phyloP scores from a whole-genome alignment of 441 rosid genomes.

The Geranium incanum region DNA sequence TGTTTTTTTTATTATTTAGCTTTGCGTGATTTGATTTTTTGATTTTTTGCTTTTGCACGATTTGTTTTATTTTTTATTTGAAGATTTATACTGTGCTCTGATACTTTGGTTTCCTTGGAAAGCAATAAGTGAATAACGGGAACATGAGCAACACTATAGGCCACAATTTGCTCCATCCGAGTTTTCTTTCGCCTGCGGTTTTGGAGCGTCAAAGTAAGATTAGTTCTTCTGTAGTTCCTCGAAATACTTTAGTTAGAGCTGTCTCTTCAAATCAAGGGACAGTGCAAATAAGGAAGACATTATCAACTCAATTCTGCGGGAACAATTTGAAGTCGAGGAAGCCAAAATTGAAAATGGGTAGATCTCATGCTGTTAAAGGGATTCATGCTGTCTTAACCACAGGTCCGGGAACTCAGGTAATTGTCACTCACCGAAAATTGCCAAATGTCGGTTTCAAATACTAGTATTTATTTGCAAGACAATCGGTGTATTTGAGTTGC shows the following conservation, averaged over 20 bases:
- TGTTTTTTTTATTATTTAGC: not conserved
- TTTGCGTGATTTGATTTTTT: not conserved
- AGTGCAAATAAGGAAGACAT: conserved; percentile 28
- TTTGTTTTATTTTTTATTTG: conserved; percentile 1
- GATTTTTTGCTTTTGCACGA: not conserved
- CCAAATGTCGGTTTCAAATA: conserved; percentile 10
- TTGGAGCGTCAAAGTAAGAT: conserved; percentile 54
- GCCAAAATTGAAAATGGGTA: conserved; percentile 28
- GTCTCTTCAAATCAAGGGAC: conserved; percentile 32
- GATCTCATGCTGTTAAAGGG: conserved; percentile 27
- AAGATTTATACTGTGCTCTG: conserved; percentile 17
- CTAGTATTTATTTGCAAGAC: not conserved
- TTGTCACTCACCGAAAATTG: conserved; percentile 6
- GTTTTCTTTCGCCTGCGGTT: conserved; percentile 45
- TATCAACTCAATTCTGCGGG: conserved; percentile 42
- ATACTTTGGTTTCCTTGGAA: conserved; percentile 37
- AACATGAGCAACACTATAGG: conserved; percentile 63
- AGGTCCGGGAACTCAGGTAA: conserved; percentile 72
- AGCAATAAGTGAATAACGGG: conserved; percentile 31
- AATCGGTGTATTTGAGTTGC: conserved; percentile 8
- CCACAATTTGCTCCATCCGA: conserved; percentile 47
- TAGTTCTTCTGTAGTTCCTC: conserved; percentile 42
- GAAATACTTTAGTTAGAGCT: conserved; percentile 38
- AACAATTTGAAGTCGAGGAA: conserved; percentile 32
- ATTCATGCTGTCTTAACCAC: conserved; percentile 56